phyloP scores from a whole-genome alignment of 2,329 filamentous ascomycete genomes.

The Aspergillus eucalypticola region DNA sequence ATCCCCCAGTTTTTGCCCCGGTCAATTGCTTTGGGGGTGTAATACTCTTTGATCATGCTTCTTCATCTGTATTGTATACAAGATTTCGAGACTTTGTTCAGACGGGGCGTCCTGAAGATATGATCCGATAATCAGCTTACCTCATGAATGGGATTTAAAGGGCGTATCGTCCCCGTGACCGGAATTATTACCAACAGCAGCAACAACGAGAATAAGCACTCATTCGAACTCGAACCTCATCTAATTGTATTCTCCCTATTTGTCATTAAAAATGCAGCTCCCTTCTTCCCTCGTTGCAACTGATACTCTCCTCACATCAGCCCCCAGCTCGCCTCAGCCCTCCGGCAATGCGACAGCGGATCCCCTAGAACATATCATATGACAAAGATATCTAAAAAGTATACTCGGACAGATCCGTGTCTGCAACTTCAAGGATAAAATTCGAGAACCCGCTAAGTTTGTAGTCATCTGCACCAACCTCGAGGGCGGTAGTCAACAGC shows the following conservation, averaged over 20 bases:
- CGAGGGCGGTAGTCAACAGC: background rate
- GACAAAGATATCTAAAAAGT: background rate
- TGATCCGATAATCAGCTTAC: no score
- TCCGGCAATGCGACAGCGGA: background rate
- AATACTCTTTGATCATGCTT: no score
- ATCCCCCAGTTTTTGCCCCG: no score
- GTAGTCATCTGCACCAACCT: background rate
- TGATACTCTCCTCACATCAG: background rate
- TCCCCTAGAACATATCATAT: no score
- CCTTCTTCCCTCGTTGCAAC: background rate
- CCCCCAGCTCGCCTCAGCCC: background rate
- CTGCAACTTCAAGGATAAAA: background rate
- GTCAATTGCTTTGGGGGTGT: no score
- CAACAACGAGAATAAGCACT: slow-evolving; percentile 28
- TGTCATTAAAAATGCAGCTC: background rate
- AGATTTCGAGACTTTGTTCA: no score
- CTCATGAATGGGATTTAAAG: no score
- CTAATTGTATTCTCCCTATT: background rate
- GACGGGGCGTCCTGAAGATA: no score
- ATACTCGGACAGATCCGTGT: background rate
- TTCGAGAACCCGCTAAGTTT: background rate
- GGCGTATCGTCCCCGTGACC: no score
- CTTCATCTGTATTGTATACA: no score
- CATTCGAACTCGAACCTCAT: no score
- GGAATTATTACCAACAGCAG: background rate